phyloP scores from a whole-genome alignment of 495 filamentous ascomycete species.

The Lindgomyces ingoldianus region DNA sequence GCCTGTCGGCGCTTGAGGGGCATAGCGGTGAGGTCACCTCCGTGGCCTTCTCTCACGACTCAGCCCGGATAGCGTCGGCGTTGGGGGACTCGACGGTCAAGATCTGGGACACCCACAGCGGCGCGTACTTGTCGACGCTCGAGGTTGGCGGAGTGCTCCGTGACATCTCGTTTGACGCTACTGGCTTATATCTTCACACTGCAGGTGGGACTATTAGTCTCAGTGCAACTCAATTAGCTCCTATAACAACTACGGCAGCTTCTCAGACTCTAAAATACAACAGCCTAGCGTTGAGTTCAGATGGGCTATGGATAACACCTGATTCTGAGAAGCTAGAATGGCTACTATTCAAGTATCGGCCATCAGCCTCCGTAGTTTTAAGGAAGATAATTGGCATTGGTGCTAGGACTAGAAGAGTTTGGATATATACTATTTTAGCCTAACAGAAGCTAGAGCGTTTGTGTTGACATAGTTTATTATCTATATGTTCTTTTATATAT shows the following conservation, averaged over 20 bases:
- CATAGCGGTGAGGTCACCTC: no score
- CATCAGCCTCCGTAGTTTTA: conserved; percentile 33
- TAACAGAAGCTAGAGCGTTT: not conserved
- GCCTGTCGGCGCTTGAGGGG: no score
- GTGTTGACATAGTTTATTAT: not conserved
- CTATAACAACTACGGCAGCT: not conserved
- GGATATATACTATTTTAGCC: not conserved
- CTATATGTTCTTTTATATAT: not conserved
- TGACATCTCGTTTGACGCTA: conserved; percentile 38
- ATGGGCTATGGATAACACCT: conserved; percentile 36
- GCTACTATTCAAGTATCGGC: conserved; percentile 40
- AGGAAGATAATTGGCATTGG: conserved; percentile 34
- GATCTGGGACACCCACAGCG: conserved; percentile 13
- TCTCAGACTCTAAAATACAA: conserved; percentile 28
- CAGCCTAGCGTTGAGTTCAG: conserved; percentile 31
- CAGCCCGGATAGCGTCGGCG: no score
- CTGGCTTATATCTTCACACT: conserved; percentile 37
- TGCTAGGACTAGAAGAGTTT: conserved; percentile 38
- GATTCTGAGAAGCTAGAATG: conserved; percentile 37
- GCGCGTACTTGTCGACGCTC: conserved; percentile 19
- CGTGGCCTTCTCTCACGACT: no score
- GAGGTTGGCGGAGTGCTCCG: conserved; percentile 27
- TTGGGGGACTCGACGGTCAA: not conserved
- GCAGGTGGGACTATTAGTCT: conserved; percentile 4
- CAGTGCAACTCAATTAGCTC: not conserved